Base-by-base conservation (phyloP, 345 rosid species). In the Passiflora organensis region DNA sequence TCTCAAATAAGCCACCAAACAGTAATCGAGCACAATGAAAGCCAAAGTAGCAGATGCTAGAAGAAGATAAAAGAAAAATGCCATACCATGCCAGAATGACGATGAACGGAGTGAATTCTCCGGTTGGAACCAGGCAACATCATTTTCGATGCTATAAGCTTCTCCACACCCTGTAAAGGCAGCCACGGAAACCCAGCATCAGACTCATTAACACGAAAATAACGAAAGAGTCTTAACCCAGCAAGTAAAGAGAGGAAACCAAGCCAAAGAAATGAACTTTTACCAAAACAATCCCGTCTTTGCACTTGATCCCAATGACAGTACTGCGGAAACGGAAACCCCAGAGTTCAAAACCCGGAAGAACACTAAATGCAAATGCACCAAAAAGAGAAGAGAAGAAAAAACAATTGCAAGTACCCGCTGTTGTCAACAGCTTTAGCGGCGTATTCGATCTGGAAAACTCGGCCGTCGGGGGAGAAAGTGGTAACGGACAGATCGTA, bases 401-500 rank as follows among this genome's bases (percentile, higher is more conserved):
- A 16, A 24, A 13, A 17, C 10, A 10, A 37, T 59, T 3, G 8
- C 5, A 13, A 54, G 11, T 34, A 93, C 99, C 99, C 99, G 75
- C 97, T 94, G 84, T 94, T 94, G 37, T 94, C 99, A 59, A 89
- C 97, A 60, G 97, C 99, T 75, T 89, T 93, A 43, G 97, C 96
- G 51, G 99, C 97, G 80, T 93, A 93, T 50, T 93, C 99, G 89
- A 93, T 94, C 93, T 94, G 97, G 62, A 89, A 93, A 37, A 94
- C 97, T 45, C 99, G 97, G 60, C 99, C 97, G 63, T 94, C 99
- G 48, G 99, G 99, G 32, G 97, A 94, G 80, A 94, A 94, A 42
- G 99, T 89, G n/a, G 99, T 94, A 50, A 94, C 97, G 0, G 96
- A 94, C 17, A 94, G 95, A 86, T 94, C 99, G 78, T 94, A 94